Percentiles rank a stretch among this genome's conserved stretches.
Evolutionary conservation across 805 yeast genomes (phyloP).

Genomic region (Cephaloascus albidus): DNA sequence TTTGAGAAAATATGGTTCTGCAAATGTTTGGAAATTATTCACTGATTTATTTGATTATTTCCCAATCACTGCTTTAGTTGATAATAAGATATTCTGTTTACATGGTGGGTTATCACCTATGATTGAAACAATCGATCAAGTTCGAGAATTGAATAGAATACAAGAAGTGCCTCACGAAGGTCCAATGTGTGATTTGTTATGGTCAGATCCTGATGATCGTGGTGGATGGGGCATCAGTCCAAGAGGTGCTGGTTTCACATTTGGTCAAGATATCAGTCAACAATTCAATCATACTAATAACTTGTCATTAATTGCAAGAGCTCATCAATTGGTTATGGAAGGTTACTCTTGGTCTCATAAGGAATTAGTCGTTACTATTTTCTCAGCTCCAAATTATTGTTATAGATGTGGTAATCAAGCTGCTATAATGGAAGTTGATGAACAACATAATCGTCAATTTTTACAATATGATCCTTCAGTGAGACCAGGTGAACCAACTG

Average conservation of each 20-base stretch:
- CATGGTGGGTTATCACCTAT: conserved; percentile 95
- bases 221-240: conserved; percentile 98
- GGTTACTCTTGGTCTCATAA: conserved; percentile 94
- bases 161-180: conserved; percentile 98
- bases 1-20: conserved; percentile 83
- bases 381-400: conserved; percentile 94
- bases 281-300: conserved; percentile 90
- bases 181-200: conserved; percentile 91
- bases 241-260: conserved; percentile 97
- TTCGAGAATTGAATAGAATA: conserved; percentile 79
- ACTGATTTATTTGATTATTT: conserved; percentile 88
- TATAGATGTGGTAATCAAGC: conserved; percentile 98
- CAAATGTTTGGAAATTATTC: conserved; percentile 88
- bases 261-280: conserved; percentile 91
- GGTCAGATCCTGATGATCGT: conserved; percentile 97
- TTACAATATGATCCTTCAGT: conserved; percentile 94
- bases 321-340: conserved; percentile 97
- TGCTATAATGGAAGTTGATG: conserved; percentile 97
- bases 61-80: conserved; percentile 90
- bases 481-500: conserved; percentile 97
- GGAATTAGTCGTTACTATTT: conserved; percentile 88
- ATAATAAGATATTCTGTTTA: conserved; percentile 80
- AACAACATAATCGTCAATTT: conserved; percentile 82
- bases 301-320: conserved; percentile 79
- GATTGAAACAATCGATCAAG: conserved; percentile 90